These are phyloP conservation scores for Talaromyces islandicus DNA, from an alignment of 2,329 filamentous ascomycete genomes.

Conservation along the genomic window DNA sequence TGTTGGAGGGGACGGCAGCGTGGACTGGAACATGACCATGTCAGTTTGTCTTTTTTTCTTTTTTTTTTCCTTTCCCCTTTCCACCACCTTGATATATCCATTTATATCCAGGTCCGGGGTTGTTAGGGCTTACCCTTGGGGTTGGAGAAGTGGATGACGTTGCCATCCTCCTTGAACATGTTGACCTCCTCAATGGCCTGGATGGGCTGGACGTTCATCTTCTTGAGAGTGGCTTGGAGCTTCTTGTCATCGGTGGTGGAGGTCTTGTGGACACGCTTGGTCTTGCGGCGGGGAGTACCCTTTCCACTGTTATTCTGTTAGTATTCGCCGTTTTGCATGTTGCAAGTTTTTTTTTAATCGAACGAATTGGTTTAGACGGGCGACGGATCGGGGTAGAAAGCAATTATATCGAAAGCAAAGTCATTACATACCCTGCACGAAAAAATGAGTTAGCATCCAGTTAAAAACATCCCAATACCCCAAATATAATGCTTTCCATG, in stretches of 20 bases:
- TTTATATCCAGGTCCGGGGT: not conserved
- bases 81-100: not conserved
- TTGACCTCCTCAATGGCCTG: conserved; percentile 99
- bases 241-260: conserved; percentile 98
- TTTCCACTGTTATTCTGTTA: conserved; percentile 64
- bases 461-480: not conserved
- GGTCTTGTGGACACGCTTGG: conserved; percentile 94
- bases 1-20: conserved; percentile 95
- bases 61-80: not conserved
- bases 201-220: conserved; percentile 99
- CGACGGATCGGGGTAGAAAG: not conserved
- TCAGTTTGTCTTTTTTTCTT: conserved; percentile 1
- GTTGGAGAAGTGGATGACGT: conserved; percentile 98
- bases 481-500: not conserved
- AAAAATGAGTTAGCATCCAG: not conserved
- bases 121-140: conserved; percentile 72
- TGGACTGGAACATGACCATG: conserved; percentile 60
- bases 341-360: not conserved
- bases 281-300: conserved; percentile 94
- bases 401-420: not conserved
- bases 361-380: not conserved
- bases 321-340: not conserved
- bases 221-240: conserved; percentile 94
- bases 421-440: not conserved
- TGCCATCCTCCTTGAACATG: conserved; percentile 99